Base-by-base conservation (phyloP, 371 early-diverging fungal genomes). In the Actinomortierella wolfii region DNA sequence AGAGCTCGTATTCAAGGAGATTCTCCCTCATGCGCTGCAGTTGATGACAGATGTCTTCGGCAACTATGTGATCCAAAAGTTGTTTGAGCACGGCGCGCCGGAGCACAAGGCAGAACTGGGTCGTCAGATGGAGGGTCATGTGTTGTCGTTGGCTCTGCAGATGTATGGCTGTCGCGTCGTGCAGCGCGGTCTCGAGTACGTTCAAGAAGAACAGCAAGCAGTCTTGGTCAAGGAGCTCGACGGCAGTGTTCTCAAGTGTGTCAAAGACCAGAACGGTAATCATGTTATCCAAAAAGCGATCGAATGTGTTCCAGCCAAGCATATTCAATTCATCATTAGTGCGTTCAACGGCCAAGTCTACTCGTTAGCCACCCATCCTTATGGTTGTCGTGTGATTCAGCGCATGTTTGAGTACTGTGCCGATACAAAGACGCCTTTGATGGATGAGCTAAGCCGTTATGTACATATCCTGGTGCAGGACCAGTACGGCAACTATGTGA, bases 91-190 rank as follows among this genome's bases (percentile, higher is more conserved):
- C 69, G 97, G 97, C 47, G 92, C 87, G 65, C 90, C 87, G 69
- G 83, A 86, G 68, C 98, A 98, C 71, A 94, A 94, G 83, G 85
- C 90, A 21, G 81, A 90, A 23, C 81, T 98, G 60, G 94, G 95
- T 5, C 83, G 86, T 61, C 89, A 93, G 68, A 97, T 99, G 96
- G 92, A 96, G 66, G 92, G 92, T 11, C 94, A 95, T 76, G 92
- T 99, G 6, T 76, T 97, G 45, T 85, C 92, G 1, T 84, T 99
- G 51, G 95, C 97, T 18, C 79, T 98, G 63, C 99, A 99, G 81
- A 98, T 99, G 95, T 99, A 99, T 81, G 99, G 99, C 2, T 99
- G 99, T 77, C 92, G 99, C 39, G 99, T 99, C 7, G 95, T 99
- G 9, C 99, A 99, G 82, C 99, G 79, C 74, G 96, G 97, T 1